phyloP scores from a whole-genome alignment of 768 basidiomycete genomes.

The Boletus reticuloceps region DNA sequence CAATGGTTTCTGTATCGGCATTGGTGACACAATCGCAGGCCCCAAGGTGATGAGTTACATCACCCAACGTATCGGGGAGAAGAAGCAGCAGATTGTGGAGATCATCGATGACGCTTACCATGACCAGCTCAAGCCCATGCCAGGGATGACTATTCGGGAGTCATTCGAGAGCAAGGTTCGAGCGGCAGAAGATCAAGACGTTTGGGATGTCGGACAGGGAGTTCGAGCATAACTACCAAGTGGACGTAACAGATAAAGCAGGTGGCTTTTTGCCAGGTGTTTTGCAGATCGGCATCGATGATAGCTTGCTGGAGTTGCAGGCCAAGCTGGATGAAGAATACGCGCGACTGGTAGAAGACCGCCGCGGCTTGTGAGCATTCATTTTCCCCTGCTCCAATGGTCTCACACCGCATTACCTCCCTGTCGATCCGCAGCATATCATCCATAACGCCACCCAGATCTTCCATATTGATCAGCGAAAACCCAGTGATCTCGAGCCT shows the following conservation, averaged over 20 bases:
- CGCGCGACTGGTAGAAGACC: conserved; percentile 63
- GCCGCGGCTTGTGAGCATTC: conserved; percentile 73
- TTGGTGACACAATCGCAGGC: conserved; percentile 97
- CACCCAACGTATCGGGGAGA: conserved; percentile 74
- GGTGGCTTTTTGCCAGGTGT: conserved; percentile 79
- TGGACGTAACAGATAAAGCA: conserved; percentile 84
- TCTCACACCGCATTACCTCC: conserved; percentile 76
- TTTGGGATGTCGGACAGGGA: conserved; percentile 77
- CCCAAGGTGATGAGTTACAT: conserved; percentile 84
- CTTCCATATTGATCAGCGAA: conserved; percentile 93
- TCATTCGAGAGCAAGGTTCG: conserved; percentile 93
- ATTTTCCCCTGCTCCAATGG: conserved; percentile 79
- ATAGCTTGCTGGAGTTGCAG: conserved; percentile 81
- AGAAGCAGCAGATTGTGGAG: conserved; percentile 74
- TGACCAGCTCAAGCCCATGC: conserved; percentile 83
- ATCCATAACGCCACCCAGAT: conserved; percentile 95
- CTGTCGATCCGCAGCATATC: conserved; percentile 93
- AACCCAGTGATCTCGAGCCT: conserved; percentile 90
- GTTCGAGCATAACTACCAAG: conserved; percentile 91
- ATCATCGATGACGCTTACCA: conserved; percentile 83
- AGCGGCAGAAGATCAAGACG: conserved; percentile 90
- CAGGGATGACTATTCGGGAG: conserved; percentile 99
- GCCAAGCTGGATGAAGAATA: conserved; percentile 80
- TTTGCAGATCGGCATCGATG: too few species aligned
- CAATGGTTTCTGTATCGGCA: conserved; percentile 98